phyloP scores from a whole-genome alignment of 2,329 filamentous ascomycete species.

The Scedosporium boydii region DNA sequence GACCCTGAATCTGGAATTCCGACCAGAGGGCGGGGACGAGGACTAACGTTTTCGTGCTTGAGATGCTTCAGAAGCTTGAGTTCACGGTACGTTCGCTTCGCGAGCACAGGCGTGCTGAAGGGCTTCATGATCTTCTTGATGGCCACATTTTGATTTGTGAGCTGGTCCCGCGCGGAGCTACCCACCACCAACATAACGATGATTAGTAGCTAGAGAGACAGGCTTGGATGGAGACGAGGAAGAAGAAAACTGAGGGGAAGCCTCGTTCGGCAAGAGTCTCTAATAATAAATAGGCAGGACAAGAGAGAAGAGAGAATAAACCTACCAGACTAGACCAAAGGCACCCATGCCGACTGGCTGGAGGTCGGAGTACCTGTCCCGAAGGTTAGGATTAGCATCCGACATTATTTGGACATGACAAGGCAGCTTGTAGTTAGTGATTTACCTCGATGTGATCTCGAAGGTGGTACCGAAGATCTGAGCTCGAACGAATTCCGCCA shows the following conservation, averaged over 20 bases:
- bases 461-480: conserved; percentile 99
- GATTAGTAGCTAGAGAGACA: neutral
- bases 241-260: neutral
- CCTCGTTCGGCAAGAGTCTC: neutral
- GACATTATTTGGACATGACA: neutral
- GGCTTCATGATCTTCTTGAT: conserved; percentile 99
- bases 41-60: conserved; percentile 81
- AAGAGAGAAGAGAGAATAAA: conserved; percentile 8
- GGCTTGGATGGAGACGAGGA: neutral
- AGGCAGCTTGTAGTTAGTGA: conserved; percentile 8
- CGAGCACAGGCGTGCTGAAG: conserved; percentile 96
- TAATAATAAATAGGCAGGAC: neutral
- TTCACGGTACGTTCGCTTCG: conserved; percentile 95
- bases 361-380: conserved; percentile 80
- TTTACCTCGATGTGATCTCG: conserved; percentile 95
- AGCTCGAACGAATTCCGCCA: conserved; percentile 98
- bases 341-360: conserved; percentile 99
- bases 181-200: neutral
- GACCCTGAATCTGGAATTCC: neutral
- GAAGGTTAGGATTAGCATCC: neutral
- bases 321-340: conserved; percentile 94
- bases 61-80: conserved; percentile 96
- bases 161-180: conserved; percentile 94
- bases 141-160: conserved; percentile 91
- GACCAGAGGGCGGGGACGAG: conserved; percentile 2